A percentile compares a stretch with the other conserved stretches of the same genome.
Evolutionary conservation across 1,284 basidiomycete species (phyloP).

Genomic region (Naganishia sp.): DNA sequence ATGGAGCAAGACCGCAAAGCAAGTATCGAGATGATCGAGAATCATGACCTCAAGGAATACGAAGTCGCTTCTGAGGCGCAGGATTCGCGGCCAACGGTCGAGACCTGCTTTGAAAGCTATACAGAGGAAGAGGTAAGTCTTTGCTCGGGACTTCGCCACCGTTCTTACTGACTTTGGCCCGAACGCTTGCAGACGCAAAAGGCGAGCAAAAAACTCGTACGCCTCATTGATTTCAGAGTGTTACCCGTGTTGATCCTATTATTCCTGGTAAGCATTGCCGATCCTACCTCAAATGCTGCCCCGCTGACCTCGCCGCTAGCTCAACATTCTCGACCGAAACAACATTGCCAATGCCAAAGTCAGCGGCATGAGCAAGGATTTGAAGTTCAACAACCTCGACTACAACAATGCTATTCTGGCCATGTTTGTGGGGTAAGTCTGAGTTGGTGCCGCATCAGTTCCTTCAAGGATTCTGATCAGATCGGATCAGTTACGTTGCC

Average conservation of each 20-base stretch:
- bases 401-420: conserved; percentile 27
- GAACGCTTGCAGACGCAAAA: conserved; percentile 4
- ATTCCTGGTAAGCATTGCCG: conserved; percentile 18
- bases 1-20: conserved; percentile 16
- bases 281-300: background rate
- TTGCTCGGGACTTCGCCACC: background rate
- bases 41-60: conserved; percentile 12
- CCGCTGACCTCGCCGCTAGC: background rate
- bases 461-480: background rate
- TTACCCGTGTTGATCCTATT: conserved; percentile 27
- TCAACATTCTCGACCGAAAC: conserved; percentile 32
- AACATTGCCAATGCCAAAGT: conserved; percentile 39
- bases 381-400: conserved; percentile 32
- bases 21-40: conserved; percentile 30
- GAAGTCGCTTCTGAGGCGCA: conserved; percentile 16
- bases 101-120: conserved; percentile 31
- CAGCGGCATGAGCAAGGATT: conserved; percentile 43
- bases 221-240: conserved; percentile 30
- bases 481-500: conserved; percentile 16
- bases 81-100: conserved; percentile 2
- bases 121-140: conserved; percentile 21
- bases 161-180: background rate
- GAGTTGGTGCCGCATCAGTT: background rate
- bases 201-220: conserved; percentile 21
- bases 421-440: conserved; percentile 23